Evolutionary conservation across 257 asterid species (phyloP).

Genomic region (Solanum lycopersicoides): DNA sequence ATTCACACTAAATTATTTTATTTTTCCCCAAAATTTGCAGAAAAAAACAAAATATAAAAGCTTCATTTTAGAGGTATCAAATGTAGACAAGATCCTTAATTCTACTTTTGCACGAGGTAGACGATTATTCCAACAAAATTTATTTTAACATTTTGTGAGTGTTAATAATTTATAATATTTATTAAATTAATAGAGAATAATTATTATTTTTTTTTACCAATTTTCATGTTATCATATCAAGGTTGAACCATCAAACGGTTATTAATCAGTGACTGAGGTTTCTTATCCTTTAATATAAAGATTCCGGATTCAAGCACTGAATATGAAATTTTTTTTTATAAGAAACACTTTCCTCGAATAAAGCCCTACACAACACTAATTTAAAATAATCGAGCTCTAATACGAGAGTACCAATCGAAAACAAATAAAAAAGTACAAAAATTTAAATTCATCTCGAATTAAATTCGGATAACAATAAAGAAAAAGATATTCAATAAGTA

Average conservation of each 20-base stretch:
- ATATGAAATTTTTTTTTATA: accelerated
- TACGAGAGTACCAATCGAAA: accelerated
- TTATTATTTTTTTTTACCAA: background rate
- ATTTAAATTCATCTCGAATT: no score
- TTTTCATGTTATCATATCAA: background rate
- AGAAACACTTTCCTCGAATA: accelerated
- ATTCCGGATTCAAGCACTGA: accelerated
- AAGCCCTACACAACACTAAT: accelerated
- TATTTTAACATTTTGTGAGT: background rate
- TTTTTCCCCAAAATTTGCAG: background rate
- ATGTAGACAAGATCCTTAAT: background rate
- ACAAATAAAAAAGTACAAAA: no score
- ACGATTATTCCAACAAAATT: background rate
- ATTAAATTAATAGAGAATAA: no score
- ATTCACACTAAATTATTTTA: background rate
- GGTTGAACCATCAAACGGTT: background rate
- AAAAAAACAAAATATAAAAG: background rate
- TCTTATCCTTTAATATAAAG: no score
- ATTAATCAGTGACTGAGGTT: accelerated
- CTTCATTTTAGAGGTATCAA: background rate
- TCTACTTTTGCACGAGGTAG: background rate
- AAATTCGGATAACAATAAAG: no score
- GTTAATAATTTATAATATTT: no score
- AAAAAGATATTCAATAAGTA: no score
- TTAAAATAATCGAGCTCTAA: no score